A percentile compares a stretch with the other conserved stretches of the same genome.
phyloP scores from a whole-genome alignment of 2,329 filamentous ascomycete genomes.

The Chaetomium sp. region DNA sequence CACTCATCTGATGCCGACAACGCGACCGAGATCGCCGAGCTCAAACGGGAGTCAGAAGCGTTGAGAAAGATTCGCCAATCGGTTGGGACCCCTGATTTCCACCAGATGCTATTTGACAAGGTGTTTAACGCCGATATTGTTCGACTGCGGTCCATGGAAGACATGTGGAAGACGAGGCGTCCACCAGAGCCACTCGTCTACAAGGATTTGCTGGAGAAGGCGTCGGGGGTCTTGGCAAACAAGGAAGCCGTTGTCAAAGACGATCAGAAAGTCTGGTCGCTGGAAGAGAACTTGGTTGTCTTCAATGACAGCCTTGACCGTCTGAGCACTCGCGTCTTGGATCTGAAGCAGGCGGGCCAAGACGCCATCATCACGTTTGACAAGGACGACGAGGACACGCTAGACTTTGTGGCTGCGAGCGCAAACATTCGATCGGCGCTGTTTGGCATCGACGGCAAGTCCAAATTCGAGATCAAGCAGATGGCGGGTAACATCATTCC shows the following conservation, averaged over 20 bases:
- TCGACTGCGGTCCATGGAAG: constrained; percentile 77
- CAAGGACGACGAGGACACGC: constrained; percentile 91
- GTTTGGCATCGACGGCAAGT: constrained; percentile 84
- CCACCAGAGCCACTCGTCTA: constrained; percentile 70
- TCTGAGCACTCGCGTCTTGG: constrained; percentile 65
- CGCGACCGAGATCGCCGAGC: constrained; percentile 76
- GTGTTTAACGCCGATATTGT: constrained; percentile 83
- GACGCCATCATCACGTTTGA: constrained; percentile 76
- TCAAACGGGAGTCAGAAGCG: constrained; percentile 76
- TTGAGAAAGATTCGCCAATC: constrained; percentile 76
- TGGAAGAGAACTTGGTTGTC: constrained; percentile 76
- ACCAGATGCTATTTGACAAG: constrained; percentile 80
- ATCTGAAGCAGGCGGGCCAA: constrained; percentile 48
- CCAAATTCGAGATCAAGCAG: constrained; percentile 95
- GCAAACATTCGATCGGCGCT: constrained; percentile 83
- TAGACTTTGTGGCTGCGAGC: constrained; percentile 88
- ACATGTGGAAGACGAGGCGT: constrained; percentile 88
- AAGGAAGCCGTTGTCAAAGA: constrained; percentile 52
- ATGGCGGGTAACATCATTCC: constrained; percentile 99
- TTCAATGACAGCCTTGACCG: constrained; percentile 79
- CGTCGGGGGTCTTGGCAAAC: constrained; percentile 39
- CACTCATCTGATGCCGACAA: constrained; percentile 77
- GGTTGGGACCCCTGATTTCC: constrained; percentile 72
- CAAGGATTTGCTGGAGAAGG: constrained; percentile 49
- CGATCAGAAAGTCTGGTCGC: constrained; percentile 73